Evolutionary conservation across 352 stramenopile species (phyloP).

Genomic region (Globisporangium spiculum): DNA sequence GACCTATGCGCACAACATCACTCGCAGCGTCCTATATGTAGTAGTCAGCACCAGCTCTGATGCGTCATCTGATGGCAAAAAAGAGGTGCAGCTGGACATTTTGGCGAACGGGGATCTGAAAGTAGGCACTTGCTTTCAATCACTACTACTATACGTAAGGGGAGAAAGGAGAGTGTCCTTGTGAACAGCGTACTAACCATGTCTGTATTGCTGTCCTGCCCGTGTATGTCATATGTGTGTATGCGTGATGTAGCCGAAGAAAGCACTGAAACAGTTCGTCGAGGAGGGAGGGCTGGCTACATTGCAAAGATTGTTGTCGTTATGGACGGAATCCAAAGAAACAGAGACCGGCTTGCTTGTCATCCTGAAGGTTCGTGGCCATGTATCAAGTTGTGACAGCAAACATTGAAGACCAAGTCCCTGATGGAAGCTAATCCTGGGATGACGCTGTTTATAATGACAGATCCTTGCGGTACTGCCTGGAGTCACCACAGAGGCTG

Average conservation of each 20-base stretch:
- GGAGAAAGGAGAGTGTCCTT: background rate
- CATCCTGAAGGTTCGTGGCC: conserved; percentile 53
- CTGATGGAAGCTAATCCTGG: background rate
- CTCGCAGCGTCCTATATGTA: conserved; percentile 57
- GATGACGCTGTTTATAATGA: background rate
- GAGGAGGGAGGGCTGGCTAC: conserved; percentile 42
- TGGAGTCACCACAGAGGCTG: conserved; percentile 37
- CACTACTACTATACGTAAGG: conserved; percentile 2
- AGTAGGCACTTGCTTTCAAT: conserved; percentile 21
- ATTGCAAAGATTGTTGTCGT: conserved; percentile 39
- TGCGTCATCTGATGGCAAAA: conserved; percentile 20
- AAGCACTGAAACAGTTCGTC: conserved; percentile 50
- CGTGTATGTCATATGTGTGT: background rate
- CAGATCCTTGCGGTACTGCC: conserved; percentile 60
- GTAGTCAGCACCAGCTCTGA: conserved; percentile 40
- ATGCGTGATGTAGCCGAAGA: conserved; percentile 33
- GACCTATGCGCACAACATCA: conserved; percentile 39
- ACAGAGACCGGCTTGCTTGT: conserved; percentile 55
- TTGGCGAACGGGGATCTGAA: conserved; percentile 34
- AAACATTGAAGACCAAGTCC: background rate
- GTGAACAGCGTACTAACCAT: conserved; percentile 2
- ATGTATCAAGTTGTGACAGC: background rate
- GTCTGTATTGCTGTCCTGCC: background rate
- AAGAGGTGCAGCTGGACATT: conserved; percentile 32
- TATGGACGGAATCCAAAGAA: conserved; percentile 45